Evolutionary conservation across 2,329 filamentous ascomycete species (phyloP).

Genomic region (Hymenoscyphus linearis): DNA sequence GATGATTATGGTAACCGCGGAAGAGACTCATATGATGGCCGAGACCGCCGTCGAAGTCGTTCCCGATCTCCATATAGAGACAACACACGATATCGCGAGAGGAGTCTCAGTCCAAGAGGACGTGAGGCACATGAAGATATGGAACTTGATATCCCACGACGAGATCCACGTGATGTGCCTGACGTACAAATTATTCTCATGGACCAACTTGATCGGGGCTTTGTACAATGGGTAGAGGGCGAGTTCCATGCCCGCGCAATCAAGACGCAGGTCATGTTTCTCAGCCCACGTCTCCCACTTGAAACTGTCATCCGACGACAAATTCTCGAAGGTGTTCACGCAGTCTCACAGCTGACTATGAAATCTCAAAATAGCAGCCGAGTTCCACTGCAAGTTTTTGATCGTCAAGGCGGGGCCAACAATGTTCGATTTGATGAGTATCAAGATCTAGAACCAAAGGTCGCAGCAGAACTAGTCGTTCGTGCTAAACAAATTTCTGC

Average conservation of each 20-base stretch:
- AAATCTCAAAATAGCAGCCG: constrained; percentile 64
- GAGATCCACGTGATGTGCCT: constrained; percentile 70
- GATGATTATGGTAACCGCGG: constrained; percentile 51
- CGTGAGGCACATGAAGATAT: constrained; percentile 51
- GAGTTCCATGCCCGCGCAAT: constrained; percentile 68
- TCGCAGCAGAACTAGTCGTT: constrained; percentile 75
- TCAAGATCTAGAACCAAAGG: constrained; percentile 69
- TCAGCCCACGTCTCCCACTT: constrained; percentile 71
- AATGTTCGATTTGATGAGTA: constrained; percentile 87
- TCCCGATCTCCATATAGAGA: constrained; percentile 61
- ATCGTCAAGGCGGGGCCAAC: constrained; percentile 66
- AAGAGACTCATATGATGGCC: constrained; percentile 31
- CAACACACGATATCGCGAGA: constrained; percentile 53
- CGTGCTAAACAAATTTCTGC: constrained; percentile 53
- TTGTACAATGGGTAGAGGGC: constrained; percentile 76
- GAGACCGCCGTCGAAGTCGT: constrained; percentile 49
- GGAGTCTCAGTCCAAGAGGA: constrained; percentile 64
- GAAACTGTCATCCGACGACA: constrained; percentile 78
- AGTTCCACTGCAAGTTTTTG: constrained; percentile 80
- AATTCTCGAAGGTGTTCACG: constrained; percentile 82
- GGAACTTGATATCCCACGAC: constrained; percentile 65
- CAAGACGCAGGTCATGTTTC: constrained; percentile 71
- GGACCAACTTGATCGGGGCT: constrained; percentile 71
- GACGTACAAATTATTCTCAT: constrained; percentile 85
- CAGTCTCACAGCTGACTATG: constrained; percentile 71